Evolutionary conservation across 2,329 filamentous ascomycete species (phyloP), one percentile per base, ranked within the genome.

Genomic region (Epichloe festucae): DNA sequence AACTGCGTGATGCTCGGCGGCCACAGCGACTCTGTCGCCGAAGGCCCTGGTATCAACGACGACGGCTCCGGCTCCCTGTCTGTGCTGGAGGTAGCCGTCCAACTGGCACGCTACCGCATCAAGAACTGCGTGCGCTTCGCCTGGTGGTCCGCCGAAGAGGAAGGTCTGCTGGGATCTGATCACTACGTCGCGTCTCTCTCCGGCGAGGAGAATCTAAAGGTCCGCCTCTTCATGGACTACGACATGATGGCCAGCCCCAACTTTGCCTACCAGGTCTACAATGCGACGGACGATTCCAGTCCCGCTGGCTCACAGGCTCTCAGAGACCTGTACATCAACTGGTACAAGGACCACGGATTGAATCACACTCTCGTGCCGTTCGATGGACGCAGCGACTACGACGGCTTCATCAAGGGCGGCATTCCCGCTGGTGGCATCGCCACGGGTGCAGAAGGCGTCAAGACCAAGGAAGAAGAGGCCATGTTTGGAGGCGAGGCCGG

Each of bases 351-450:
- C 2, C 73, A 82, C 21, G 81, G 74, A 1, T 72, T 82, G 52
- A 81, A 82, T 65, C 83, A 82, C 63, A 85, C 80, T 0, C 79
- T 85, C 53, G 86, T 86, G 31, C 77, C 80, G 2, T 91, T 93
- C 57, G 84, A 89, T 59, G 87, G 87, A 6, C 81, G 87, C 53
- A 87, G 82, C 56, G 87, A 93, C 66, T 91, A 91, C 59, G 84
- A 82, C 48, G 83, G 80, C 1, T 90, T 91, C 70, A 84, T 89
- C 60, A 74, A 79, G 38, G 75, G 78, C 52, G 83, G 83, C 3
- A 88, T 90, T 42, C 84, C 87, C 0, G 79, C 79, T 1, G 85
- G 87, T 23, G 87, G 87, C 34, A 79, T 90, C 54, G 85, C 85
- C 51, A 89, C 86, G 2, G 87, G 87, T 40, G 87, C 87, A 1